Base-by-base conservation (phyloP, 2,329 filamentous ascomycete species). In the Myriosclerotinia duriaeana region DNA sequence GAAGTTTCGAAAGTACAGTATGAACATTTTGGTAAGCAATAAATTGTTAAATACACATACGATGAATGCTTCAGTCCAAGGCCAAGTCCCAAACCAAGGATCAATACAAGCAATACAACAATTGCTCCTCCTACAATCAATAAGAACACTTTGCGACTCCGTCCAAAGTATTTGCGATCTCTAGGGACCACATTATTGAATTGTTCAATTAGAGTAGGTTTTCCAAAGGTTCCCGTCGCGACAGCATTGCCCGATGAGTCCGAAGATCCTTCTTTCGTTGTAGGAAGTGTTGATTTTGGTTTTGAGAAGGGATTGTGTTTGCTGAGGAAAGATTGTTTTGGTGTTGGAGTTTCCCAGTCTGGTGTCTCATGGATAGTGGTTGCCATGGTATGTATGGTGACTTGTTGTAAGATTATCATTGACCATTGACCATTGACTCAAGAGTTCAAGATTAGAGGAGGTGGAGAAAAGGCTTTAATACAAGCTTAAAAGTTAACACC, bases 51-150 rank as follows among this genome's bases (percentile, higher is more conserved):
- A 64, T 58, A 30, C 59, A 71, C 71, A 61, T 68, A 58, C 70
- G 69, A 64, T 38, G 62, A 65, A 70, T 68, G 52, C 53, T 65
- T 34, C 69, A 67, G 20, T 74, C 74, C 26, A 15, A 78, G 66
- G 8, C 78, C 77, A 46, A 76, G 74, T 15, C 74, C 73, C 40
- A 79, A 67, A 6, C 76, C 77, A 52, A 78, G 73, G 5, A 77
- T 74, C 40, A 79, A 65, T 3, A 69, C 71, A n/a, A 78, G 69
- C 8, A 78, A 60, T 34, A 74, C 46, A 2, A 63, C 6, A 59
- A 59, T 42, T 54, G 56, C 52, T 54, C 48, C 50, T 59, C 50
- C 50, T 61, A 67, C 42, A 36, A 65, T 42, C 14, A 67, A 5
- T 17, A 70, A 42, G 11, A 71, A 68, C 5, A 63, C 60, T 52